Evolutionary conservation across 768 basidiomycete species (phyloP), one percentile per base, ranked within the genome.

Genomic region (Agrocybe chaxingu): DNA sequence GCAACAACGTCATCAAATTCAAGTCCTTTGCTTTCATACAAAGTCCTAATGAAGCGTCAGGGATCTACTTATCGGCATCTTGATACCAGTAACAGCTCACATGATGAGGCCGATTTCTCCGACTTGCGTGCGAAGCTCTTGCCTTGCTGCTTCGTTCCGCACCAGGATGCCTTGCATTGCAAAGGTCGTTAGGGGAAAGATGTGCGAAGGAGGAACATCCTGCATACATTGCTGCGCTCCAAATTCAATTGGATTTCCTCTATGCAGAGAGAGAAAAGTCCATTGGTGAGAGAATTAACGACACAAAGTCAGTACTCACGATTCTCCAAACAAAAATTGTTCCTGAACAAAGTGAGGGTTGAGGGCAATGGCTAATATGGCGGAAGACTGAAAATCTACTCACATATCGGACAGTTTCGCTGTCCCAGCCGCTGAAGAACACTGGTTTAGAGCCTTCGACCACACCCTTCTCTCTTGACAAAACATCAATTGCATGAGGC

Each of bases 11-110:
- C 83, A 53, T 82, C 75, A 62, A 84, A 85, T 58, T 85, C 84
- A 7, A 85, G 65, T 1, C 84, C 84, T 65, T 85, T 85, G 69
- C 78, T 80, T 42, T 85, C 82, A 57, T 80, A 79, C 3, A 84
- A 56, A 4, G 83, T 84, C 70, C 75, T 77, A 40, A 4, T 3
- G 24, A 39, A 24, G 38, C 32, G 32, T 48, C 12, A 43, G 10
- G 33, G 10, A 8, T 31, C 36, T 4, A 38, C 19, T 11, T 24
- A 8, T n/a, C 6, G 35, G 7, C 24, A 8, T 19, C 4, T 8
- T 30, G 7, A 5, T 29, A 42, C 12, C 16, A 36, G 13, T 11
- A 34, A 4, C 2, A 16, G 61, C 78, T 36, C 55, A 83, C 85
- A 87, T 71, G 24, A 86, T 78, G 6, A 82, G 47, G 7, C 82